Evolutionary conservation across 2,329 filamentous ascomycete genomes (phyloP), one percentile per base, ranked within the genome.

Genomic region (Corinectria fuckeliana): DNA sequence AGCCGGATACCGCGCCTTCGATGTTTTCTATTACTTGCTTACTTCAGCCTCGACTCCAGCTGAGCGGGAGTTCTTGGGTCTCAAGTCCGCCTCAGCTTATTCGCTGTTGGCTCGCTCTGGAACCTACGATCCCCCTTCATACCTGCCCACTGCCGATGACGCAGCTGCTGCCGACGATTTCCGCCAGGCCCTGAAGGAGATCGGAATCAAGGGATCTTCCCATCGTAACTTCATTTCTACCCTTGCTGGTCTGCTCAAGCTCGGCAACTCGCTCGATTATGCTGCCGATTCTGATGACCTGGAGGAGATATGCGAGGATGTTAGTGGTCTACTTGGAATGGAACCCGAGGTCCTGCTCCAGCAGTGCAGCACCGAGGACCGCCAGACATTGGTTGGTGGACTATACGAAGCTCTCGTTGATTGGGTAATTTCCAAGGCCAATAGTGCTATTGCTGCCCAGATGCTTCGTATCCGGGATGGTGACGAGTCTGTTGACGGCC

Each of bases 1-100:
- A 72, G 72, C 87, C 6, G 95, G 95, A 11, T 92, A 92, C 76
- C 89, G 95, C 63, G 95, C 94, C 3, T 99, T 99, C 69, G 94
- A 99, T 72, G 95, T 96, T 49, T 98, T 99, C 73, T 98, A 99
- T 79, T 98, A 97, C 71, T 86, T 99, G 1, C 83, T 98, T 39
- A 96, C 93, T 0, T 93, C 91, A n/a, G 91, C 91, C 1, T 96
- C 95, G 0, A 95, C 92, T 1, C 88, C 90, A 4, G 89, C 92
- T 2, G 95, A 99, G 78, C 85, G 92, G 56, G 94, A 98, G 73
- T 96, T 93, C 61, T 80, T 99, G 13, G 88, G 90, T 23, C 84
- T 99, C 26, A 91, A 92, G 76, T 82, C 88, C 8, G 86, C 91
- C 3, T 90, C 91, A 4, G 83, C 85, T 41, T 99, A 98, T 74